Conservation (phyloP, 192 early-diverging fungal species). For the Mortierella alpina region DNA sequence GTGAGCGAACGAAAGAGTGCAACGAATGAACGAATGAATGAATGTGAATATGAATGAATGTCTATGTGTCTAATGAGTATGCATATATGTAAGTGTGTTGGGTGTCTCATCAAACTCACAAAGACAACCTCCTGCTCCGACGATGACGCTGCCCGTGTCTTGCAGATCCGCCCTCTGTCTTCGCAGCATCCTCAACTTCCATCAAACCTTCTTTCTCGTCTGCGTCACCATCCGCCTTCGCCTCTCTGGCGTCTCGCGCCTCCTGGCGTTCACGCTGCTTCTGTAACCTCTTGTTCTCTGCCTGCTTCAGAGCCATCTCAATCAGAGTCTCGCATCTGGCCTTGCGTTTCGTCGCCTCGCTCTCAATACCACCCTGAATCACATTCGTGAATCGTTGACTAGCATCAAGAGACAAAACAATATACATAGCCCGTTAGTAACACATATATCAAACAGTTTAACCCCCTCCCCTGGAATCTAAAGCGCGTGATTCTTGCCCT, state of each 20-base stretch:
- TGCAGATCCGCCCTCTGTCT: neutral
- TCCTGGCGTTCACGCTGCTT: constrained; percentile 16
- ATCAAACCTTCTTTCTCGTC: neutral
- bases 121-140: neutral
- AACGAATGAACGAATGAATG: neutral
- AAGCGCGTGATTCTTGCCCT: neutral
- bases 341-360: constrained; percentile 30
- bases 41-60: neutral
- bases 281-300: constrained; percentile 39
- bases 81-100: neutral
- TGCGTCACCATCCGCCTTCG: neutral
- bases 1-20: neutral
- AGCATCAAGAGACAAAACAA: neutral
- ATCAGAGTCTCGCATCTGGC: constrained; percentile 32
- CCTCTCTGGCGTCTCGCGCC: neutral
- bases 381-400: constrained; percentile 41
- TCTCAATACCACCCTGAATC: constrained; percentile 26
- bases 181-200: too few species aligned
- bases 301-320: constrained; percentile 25
- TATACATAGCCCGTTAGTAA: neutral
- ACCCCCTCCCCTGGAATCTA: neutral
- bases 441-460: neutral
- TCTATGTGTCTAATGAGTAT: neutral
- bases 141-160: neutral
- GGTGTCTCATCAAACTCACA: neutral